phyloP scores from a whole-genome alignment of 495 filamentous ascomycete species.

The Penicillium ucsense region DNA sequence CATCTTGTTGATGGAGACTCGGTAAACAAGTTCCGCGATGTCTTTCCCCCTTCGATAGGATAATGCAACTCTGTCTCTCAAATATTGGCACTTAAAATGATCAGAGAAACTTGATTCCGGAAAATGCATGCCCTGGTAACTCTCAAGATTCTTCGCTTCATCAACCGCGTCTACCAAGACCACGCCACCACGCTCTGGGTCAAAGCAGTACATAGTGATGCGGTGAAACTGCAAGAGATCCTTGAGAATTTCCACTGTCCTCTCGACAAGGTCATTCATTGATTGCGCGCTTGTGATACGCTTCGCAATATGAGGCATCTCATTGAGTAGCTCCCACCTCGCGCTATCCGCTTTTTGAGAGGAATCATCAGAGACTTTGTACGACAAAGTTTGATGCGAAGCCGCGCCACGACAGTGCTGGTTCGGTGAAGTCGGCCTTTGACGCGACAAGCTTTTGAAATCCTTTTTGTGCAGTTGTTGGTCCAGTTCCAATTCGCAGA shows the following conservation, averaged over 20 bases:
- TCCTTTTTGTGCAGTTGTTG: background rate
- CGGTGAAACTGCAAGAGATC: slow-evolving; percentile 75
- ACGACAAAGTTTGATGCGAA: background rate
- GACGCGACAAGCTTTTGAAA: background rate
- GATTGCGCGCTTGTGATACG: slow-evolving; percentile 60
- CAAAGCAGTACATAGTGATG: slow-evolving; percentile 85
- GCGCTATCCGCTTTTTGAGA: slow-evolving; percentile 37
- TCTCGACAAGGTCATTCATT: slow-evolving; percentile 35
- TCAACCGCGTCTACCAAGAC: slow-evolving; percentile 79
- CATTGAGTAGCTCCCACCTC: slow-evolving; percentile 72
- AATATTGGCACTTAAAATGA: slow-evolving; percentile 67
- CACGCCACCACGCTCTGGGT: slow-evolving; percentile 62
- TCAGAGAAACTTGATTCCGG: slow-evolving; percentile 70
- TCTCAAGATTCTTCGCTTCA: slow-evolving; percentile 54
- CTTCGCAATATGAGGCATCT: slow-evolving; percentile 77
- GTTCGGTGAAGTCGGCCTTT: background rate
- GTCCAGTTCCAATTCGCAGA: slow-evolving; percentile 81
- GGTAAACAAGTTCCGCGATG: slow-evolving; percentile 62
- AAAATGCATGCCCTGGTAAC: slow-evolving; percentile 75
- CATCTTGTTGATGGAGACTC: slow-evolving; percentile 54
- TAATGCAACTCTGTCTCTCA: slow-evolving; percentile 34
- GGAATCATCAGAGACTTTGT: background rate
- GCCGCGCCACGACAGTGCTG: background rate
- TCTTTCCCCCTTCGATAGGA: slow-evolving; percentile 8
- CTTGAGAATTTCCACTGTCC: slow-evolving; percentile 40